phyloP scores from a whole-genome alignment of 1,139 yeast species.

The Geotrichum fermentans region DNA sequence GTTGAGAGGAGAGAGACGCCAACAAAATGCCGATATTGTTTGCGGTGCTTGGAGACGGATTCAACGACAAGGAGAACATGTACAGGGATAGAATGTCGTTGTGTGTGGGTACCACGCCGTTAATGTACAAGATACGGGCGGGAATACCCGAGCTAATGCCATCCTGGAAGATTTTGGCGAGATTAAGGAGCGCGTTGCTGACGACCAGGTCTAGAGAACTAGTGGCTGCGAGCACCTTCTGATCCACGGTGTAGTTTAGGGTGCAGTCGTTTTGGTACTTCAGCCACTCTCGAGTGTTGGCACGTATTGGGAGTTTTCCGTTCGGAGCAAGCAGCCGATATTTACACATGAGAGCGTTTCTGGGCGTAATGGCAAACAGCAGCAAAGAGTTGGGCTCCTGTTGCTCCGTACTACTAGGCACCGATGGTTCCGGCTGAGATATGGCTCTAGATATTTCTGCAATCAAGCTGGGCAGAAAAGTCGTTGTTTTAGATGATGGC shows the following conservation, averaged over 20 bases:
- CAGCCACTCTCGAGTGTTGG: slow-evolving; percentile 16
- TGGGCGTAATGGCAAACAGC: slow-evolving; percentile 13
- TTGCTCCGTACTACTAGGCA: neutral
- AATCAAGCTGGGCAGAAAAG: slow-evolving; percentile 14
- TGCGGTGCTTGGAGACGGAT: slow-evolving; percentile 36
- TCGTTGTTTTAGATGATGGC: neutral
- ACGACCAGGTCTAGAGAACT: slow-evolving; percentile 23
- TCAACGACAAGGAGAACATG: slow-evolving; percentile 33
- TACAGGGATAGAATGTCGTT: slow-evolving; percentile 33
- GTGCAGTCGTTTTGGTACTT: slow-evolving; percentile 9
- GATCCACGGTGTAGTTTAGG: neutral
- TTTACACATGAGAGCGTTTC: slow-evolving; percentile 13
- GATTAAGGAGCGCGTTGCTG: slow-evolving; percentile 34
- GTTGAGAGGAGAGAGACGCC: slow-evolving; percentile 25
- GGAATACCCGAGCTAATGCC: slow-evolving; percentile 35
- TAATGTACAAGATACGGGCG: slow-evolving; percentile 28
- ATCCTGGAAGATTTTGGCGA: slow-evolving; percentile 38
- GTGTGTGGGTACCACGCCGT: slow-evolving; percentile 33
- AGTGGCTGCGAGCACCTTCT: neutral
- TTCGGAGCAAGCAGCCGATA: slow-evolving; percentile 11
- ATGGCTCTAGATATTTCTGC: slow-evolving; percentile 12
- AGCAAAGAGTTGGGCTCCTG: neutral
- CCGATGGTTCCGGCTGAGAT: neutral
- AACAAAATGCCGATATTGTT: slow-evolving; percentile 37
- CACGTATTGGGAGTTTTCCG: slow-evolving; percentile 15